phyloP scores from a whole-genome alignment of 2,329 filamentous ascomycete species.

The Dendrostoma leiphaemia region DNA sequence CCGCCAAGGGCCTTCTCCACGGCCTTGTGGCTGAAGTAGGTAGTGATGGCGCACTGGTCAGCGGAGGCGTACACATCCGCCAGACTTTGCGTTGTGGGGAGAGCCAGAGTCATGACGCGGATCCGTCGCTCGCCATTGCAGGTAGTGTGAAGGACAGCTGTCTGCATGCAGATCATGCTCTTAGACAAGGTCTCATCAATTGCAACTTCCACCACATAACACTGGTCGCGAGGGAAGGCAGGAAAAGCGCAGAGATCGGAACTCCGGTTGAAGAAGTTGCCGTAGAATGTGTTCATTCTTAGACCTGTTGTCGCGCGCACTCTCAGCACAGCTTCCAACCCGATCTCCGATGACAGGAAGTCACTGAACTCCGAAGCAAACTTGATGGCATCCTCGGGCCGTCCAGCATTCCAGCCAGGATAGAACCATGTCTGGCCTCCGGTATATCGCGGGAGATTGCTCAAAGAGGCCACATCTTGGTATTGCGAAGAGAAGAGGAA shows the following conservation, averaged over 20 bases:
- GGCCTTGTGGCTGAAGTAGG: slow-evolving; percentile 96
- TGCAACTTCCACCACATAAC: slow-evolving; percentile 95
- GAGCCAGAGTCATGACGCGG: slow-evolving; percentile 85
- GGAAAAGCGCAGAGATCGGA: slow-evolving; percentile 98
- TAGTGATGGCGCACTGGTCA: slow-evolving; percentile 88
- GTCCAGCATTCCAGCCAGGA: slow-evolving; percentile 92
- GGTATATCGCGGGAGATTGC: slow-evolving; percentile 92
- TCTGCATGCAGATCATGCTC: slow-evolving; percentile 88
- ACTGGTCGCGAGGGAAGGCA: slow-evolving; percentile 94
- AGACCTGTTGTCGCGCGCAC: slow-evolving; percentile 93
- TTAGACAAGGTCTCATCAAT: slow-evolving; percentile 94
- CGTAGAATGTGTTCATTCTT: slow-evolving; percentile 97
- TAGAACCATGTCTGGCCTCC: slow-evolving; percentile 99
- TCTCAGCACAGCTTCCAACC: slow-evolving; percentile 90
- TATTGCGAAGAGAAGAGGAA: slow-evolving; percentile 95
- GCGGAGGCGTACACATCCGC: slow-evolving; percentile 93
- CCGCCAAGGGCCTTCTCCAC: slow-evolving; percentile 85
- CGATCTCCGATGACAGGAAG: slow-evolving; percentile 94
- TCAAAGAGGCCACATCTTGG: slow-evolving; percentile 94
- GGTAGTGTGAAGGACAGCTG: slow-evolving; percentile 93
- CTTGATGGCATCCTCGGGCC: slow-evolving; percentile 94
- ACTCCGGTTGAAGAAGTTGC: slow-evolving; percentile 98
- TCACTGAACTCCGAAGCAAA: slow-evolving; percentile 97
- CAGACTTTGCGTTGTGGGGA: slow-evolving; percentile 88
- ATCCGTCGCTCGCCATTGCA: slow-evolving; percentile 97